Evolutionary conservation across 257 asterid genomes (phyloP).

Genomic region (Nicotiana knightiana): DNA sequence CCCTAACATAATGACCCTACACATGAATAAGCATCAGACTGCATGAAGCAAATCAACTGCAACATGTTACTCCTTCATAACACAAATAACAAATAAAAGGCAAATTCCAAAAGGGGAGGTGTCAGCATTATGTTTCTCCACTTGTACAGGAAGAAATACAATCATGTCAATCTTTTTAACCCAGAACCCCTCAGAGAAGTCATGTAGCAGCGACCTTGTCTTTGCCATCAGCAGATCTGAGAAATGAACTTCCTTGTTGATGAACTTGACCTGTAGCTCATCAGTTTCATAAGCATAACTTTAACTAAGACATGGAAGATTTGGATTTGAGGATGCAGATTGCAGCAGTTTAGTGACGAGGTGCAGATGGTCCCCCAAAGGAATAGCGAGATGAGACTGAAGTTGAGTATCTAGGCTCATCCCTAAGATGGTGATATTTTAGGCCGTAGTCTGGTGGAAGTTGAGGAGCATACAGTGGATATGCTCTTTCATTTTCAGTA

Average conservation of each 20-base stretch:
- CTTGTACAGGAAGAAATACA: neutral
- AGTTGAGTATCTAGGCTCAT: conserved; percentile 26
- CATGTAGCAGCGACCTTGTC: neutral
- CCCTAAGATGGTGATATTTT: conserved; percentile 20
- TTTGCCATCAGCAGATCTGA: neutral
- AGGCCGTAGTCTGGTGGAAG: conserved; percentile 25
- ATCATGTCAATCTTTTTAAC: neutral
- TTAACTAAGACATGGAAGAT: neutral
- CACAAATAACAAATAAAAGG: neutral
- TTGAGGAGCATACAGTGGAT: conserved; percentile 24
- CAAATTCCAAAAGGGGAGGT: neutral
- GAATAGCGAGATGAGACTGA: conserved; percentile 60
- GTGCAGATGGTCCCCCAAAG: conserved; percentile 47
- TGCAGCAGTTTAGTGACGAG: conserved; percentile 25
- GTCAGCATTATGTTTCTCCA: neutral
- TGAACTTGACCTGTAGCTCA: neutral
- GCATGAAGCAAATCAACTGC: neutral
- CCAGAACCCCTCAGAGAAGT: neutral
- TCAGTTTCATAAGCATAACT: neutral
- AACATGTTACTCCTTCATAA: neutral
- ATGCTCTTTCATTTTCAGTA: conserved; percentile 24
- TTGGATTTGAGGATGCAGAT: neutral
- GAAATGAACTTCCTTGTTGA: neutral
- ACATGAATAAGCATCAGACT: neutral
- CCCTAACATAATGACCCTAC: neutral